A percentile compares a stretch with the other conserved stretches of the same genome.
phyloP scores from a whole-genome alignment of 352 stramenopile species.

The Globisporangium lucens region DNA sequence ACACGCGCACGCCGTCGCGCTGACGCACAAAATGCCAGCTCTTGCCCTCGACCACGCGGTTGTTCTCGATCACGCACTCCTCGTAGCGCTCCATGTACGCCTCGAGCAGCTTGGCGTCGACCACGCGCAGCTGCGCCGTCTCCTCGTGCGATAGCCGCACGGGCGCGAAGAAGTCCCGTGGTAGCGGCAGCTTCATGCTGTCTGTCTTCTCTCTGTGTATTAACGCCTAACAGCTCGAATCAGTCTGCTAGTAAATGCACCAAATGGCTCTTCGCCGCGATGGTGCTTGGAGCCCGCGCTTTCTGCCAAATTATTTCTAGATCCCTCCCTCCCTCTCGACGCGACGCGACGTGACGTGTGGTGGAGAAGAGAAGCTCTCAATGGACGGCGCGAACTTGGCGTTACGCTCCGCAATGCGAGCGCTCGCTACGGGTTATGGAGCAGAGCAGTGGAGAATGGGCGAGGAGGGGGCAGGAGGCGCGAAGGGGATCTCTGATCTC shows the following conservation, averaged over 20 bases:
- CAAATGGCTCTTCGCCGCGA: background rate
- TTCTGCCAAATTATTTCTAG: background rate
- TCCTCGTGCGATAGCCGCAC: constrained; percentile 42
- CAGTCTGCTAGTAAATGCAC: background rate
- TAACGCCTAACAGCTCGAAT: background rate
- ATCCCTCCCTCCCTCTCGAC: background rate
- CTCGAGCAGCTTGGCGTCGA: constrained; percentile 45
- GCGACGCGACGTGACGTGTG: background rate
- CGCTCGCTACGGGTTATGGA: background rate
- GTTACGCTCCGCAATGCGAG: background rate
- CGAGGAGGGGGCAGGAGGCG: background rate
- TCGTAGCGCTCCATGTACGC: constrained; percentile 58
- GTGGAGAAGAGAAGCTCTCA: background rate
- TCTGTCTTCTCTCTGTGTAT: background rate
- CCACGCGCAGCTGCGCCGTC: constrained; percentile 35
- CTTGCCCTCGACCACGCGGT: constrained; percentile 19
- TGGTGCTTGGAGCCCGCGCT: background rate
- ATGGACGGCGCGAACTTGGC: background rate
- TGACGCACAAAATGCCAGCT: constrained; percentile 51
- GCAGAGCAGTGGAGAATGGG: background rate
- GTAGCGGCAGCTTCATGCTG: constrained; percentile 43
- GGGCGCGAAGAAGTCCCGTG: constrained; percentile 44
- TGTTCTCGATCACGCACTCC: constrained; percentile 19
- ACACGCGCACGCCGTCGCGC: constrained; percentile 47
- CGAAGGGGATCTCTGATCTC: background rate